Evolutionary conservation across 2,329 filamentous ascomycete species (phyloP), one percentile per base, ranked within the genome.

Genomic region (Ophiostoma perfectum): DNA sequence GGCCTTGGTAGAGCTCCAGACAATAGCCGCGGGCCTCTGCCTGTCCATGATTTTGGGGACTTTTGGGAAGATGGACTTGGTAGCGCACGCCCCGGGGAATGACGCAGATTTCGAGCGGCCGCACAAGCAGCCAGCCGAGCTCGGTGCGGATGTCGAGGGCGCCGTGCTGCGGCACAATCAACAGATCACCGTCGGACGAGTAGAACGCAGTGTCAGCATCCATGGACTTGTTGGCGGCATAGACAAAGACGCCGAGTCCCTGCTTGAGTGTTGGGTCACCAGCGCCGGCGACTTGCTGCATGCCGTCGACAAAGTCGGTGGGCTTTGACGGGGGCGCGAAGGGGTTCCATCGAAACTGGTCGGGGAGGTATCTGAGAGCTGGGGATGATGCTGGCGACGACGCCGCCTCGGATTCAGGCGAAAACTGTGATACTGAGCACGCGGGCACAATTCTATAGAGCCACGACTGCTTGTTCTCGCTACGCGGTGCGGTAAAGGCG

Each of bases 171-270:
- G 89, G 83, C 14, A 94, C 89, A 71, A 94, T 88, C 68, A 93
- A 78, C 73, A 92, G 85, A 76, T 94, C 91, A 12, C 91, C 91
- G 75, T 94, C 91, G 0, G 92, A 89, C 3, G 90, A 93, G 81
- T 94, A 96, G 77, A 93, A 96, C 0, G 91, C 91, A 65, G 89
- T 82, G 52, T 85, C 84, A n/a, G 82, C 79, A 65, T 82, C 82
- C 93, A 97, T 96, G 75, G 88, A 87, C 76, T 86, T 88, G 27
- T 90, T 91, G 0, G 90, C 91, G 0, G 90, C 89, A 75, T 91
- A 96, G 68, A 95, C 86, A 77, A 90, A 88, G 70, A 95, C 92
- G 36, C 90, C 92, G 58, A 96, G 74, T 0, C 93, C 93, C 18
- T 85, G 82, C 79, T 96, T 96, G 77, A 90, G 83, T 0, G 89